Evolutionary conservation across 78 protist genomes (phyloP), one percentile per base, ranked within the genome.

Genomic region (Dictyostelium capitatum): DNA sequence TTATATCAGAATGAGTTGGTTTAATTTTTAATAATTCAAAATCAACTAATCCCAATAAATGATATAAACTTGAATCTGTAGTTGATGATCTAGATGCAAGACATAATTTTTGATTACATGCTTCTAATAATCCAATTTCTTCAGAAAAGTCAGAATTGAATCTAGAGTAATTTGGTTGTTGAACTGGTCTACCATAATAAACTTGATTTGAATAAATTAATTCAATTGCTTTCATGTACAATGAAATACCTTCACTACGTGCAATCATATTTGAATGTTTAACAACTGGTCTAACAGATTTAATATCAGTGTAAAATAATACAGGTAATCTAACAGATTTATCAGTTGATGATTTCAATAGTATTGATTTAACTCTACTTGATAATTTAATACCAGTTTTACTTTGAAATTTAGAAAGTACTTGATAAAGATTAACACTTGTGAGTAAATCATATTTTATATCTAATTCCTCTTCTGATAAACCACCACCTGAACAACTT

Each of bases 231-330:
- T 75, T 73, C 92, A 85, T 85, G 12, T 85, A 85, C 37, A 85
- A 30, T 14, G 92, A 73, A 28, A 85, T 85, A 47, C 92, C 92
- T 9, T 85, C 83, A 4, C 83, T 75, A 25, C 92, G 8, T 14
- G 82, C 92, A 41, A 85, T 62, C 78, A 73, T 73, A 77, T 85
- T 85, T 4, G 51, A n/a, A 54, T 85, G 92, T 64, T 85, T 85
- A 9, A 85, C 57, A 9, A 85, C 57, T 14, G 92, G 83, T 43
- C 69, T 74, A 47, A 75, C 20, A 10, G 51, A 43, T 48, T 85
- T 85, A 14, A 85, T 70, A 77, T 85, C 92, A 1, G 78, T 77
- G 20, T 73, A 57, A 12, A 85, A 32, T 10, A 85, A 14, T 7
- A 37, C n/a, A 15, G 83, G 83, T 15, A 87, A 5, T 6, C 43